These are phyloP conservation scores for Hypoxylon sp. DNA, from an alignment of 2,329 filamentous ascomycete species.

Conservation along the genomic window DNA sequence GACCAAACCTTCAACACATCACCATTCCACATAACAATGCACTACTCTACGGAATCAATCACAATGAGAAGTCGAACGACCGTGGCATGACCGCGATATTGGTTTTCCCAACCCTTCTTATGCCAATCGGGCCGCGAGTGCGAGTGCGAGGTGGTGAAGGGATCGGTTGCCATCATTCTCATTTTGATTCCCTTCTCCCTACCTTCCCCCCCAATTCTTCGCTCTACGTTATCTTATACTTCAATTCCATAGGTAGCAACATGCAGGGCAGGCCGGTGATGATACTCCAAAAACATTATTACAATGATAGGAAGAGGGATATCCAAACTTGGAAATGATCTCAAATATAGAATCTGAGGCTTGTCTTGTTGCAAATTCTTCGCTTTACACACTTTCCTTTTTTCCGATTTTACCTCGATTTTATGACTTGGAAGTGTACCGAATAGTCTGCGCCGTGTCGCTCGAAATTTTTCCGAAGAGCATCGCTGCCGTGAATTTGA, in stretches of 20 bases:
- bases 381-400: background rate
- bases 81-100: background rate
- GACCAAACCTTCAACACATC: too few species aligned
- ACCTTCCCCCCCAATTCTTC: too few species aligned
- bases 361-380: conserved; percentile 35
- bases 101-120: background rate
- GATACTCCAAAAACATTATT: conserved; percentile 63
- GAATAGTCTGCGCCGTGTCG: too few species aligned
- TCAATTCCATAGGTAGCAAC: conserved; percentile 44
- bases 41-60: background rate
- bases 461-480: too few species aligned
- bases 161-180: background rate
- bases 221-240: background rate
- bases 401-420: background rate
- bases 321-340: conserved; percentile 69
- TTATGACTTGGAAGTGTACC: background rate
- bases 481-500: background rate
- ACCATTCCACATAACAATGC: background rate
- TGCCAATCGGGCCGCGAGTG: background rate
- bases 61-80: too few species aligned
- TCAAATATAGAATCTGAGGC: conserved; percentile 73
- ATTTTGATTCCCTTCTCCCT: background rate
- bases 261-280: conserved; percentile 71
- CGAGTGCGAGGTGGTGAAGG: conserved; percentile 12
- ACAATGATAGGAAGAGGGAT: conserved; percentile 77